Conservation (phyloP, 805 yeast species). For the Spathaspora hagerdaliae region DNA sequence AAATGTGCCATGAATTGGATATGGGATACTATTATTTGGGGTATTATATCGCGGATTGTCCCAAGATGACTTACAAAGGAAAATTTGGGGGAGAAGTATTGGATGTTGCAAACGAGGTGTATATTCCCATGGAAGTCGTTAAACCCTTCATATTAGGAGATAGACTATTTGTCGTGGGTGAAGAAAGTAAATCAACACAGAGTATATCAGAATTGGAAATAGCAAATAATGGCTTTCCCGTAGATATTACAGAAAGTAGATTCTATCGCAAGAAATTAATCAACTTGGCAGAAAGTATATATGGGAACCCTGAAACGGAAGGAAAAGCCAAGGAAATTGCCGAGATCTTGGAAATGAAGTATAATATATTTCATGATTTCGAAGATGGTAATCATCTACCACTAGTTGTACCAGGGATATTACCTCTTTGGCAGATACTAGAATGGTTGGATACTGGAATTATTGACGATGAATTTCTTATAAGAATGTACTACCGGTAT, state of each 20-base stretch:
- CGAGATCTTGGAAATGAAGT: slow-evolving; percentile 9
- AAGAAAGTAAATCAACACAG: slow-evolving; percentile 3
- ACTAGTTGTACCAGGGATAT: slow-evolving; percentile 46
- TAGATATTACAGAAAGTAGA: slow-evolving; percentile 4
- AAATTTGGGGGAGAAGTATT: slow-evolving; percentile 73
- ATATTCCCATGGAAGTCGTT: slow-evolving; percentile 33
- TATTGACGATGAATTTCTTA: slow-evolving; percentile 14
- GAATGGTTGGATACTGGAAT: slow-evolving; percentile 27
- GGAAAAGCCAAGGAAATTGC: slow-evolving; percentile 15
- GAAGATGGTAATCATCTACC: slow-evolving; percentile 23
- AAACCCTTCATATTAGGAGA: slow-evolving; percentile 24
- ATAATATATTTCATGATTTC: slow-evolving; percentile 6
- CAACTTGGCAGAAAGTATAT: slow-evolving; percentile 19
- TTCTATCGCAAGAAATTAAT: slow-evolving; percentile 2
- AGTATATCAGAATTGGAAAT: slow-evolving; percentile 8
- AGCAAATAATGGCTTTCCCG: slow-evolving; percentile 13
- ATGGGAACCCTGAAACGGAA: slow-evolving; percentile 11
- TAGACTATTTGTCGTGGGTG: slow-evolving; percentile 25
- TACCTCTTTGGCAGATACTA: slow-evolving; percentile 45
- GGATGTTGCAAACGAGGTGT: slow-evolving; percentile 49
- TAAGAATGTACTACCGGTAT: slow-evolving; percentile 6
- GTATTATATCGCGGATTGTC: slow-evolving; percentile 72
- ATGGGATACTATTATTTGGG: slow-evolving; percentile 71
- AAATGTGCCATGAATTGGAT: slow-evolving; percentile 44
- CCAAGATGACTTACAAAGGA: slow-evolving; percentile 77